Evolutionary conservation across 208 protist species (phyloP), one percentile per base, ranked within the genome.

Genomic region (Acanthamoeba healyi): DNA sequence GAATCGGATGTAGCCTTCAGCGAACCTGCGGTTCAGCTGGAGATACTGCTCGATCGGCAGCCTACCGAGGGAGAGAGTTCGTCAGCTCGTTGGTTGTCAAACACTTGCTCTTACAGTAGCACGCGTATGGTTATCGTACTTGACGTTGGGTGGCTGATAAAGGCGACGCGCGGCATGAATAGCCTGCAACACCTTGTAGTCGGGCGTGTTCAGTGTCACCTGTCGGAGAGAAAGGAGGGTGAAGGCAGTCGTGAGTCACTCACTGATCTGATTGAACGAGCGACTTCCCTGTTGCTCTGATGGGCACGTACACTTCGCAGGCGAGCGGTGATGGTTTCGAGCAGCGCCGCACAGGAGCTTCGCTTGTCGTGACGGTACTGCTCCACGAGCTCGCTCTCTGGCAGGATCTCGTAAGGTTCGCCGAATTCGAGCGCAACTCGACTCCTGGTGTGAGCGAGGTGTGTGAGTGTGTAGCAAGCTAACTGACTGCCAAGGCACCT

Each of bases 111-210:
- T 44, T n/a, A 38, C 7, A 42, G 54, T 36, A 2, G 32, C 15
- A 3, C 3, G 22, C n/a, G 5, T 17, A 14, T 46, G 24, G 40
- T 1, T 82, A 81, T 22, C 87, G 89, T 81, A 94, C 70, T 97
- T 98, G 38, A 94, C 96, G 22, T 90, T 46, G 34, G 54, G 34
- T 24, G 98, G 98, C 92, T 98, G 97, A 87, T 98, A 98, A 26
- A 99, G 96, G 90, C 98, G 96, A 15, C 98, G 97, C 94, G 98
- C 98, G 92, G 96, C 95, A 94, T 98, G 97, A 29, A 99, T 94
- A 82, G 98, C 98, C 67, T 98, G 98, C 9, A 99, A 95, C 9
- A 98, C 98, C 34, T 95, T 95, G 96, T 97, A 98, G 95, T 99
- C 98, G 0, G 98, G 98, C 40, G 98, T 98, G 95, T 98, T 89